These are phyloP conservation scores for Globisporangium solare DNA, from an alignment of 352 stramenopile genomes.

Conservation along the genomic window DNA sequence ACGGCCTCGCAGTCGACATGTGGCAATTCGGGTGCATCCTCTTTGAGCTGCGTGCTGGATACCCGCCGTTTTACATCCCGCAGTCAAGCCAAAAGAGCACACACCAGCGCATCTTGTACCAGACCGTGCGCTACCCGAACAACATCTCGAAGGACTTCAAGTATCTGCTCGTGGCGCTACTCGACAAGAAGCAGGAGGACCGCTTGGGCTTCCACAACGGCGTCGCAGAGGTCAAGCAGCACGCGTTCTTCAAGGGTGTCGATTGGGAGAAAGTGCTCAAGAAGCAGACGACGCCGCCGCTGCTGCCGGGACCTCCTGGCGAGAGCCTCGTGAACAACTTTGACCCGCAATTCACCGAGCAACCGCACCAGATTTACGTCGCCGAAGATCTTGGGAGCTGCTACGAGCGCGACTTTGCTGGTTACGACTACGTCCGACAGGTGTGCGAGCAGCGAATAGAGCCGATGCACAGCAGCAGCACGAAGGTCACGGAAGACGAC, in stretches of 20 bases:
- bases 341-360: conserved; percentile 80
- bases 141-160: conserved; percentile 79
- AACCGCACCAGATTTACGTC: conserved; percentile 79
- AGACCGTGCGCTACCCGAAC: conserved; percentile 81
- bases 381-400: conserved; percentile 55
- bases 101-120: conserved; percentile 88
- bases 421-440: conserved; percentile 77
- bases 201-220: conserved; percentile 58
- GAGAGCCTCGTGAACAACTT: conserved; percentile 83
- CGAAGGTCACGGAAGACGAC: conserved; percentile 28
- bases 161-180: conserved; percentile 53
- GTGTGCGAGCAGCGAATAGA: conserved; percentile 6
- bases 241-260: conserved; percentile 73
- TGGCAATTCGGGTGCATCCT: conserved; percentile 93
- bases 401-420: conserved; percentile 77
- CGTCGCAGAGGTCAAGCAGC: conserved; percentile 58
- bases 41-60: conserved; percentile 91
- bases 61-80: conserved; percentile 90
- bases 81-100: conserved; percentile 88
- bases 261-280: conserved; percentile 75
- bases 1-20: conserved; percentile 90
- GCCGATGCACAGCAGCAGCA: conserved; percentile 27
- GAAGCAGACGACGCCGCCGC: conserved; percentile 51
- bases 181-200: conserved; percentile 83
- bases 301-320: conserved; percentile 57